These are phyloP conservation scores for Podospora appendiculata DNA, from an alignment of 495 filamentous ascomycete genomes.

Conservation along the genomic window DNA sequence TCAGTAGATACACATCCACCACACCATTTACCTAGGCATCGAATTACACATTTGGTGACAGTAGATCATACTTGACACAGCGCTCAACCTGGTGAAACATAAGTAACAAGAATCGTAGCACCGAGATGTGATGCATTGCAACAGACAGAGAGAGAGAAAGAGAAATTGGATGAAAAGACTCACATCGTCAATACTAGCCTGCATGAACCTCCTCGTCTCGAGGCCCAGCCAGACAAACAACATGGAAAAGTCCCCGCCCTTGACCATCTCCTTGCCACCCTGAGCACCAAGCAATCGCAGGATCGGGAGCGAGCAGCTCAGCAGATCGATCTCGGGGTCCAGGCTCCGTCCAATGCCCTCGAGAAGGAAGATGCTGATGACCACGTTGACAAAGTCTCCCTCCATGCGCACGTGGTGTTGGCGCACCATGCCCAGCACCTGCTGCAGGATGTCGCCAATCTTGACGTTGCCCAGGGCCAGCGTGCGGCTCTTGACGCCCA, in stretches of 20 bases:
- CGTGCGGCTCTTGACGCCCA: constrained; percentile 80
- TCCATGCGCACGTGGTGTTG: constrained; percentile 90
- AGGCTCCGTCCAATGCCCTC: constrained; percentile 90
- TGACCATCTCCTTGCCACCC: constrained; percentile 57
- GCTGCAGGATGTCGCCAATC: constrained; percentile 88
- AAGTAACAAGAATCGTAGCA: background rate
- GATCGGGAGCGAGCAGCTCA: constrained; percentile 83
- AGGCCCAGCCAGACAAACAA: constrained; percentile 89
- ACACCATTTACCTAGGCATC: background rate
- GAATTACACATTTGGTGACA: constrained; percentile 70
- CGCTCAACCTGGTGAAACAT: constrained; percentile 48
- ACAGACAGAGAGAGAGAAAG: background rate
- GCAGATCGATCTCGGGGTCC: constrained; percentile 79
- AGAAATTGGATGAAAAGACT: constrained; percentile 14
- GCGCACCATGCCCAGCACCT: constrained; percentile 89
- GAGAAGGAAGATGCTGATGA: constrained; percentile 86
- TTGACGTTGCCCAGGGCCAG: constrained; percentile 92
- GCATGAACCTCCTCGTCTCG: constrained; percentile 79
- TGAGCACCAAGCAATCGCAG: constrained; percentile 79
- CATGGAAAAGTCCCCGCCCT: constrained; percentile 81
- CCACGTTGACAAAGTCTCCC: constrained; percentile 97
- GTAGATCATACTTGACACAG: constrained; percentile 75
- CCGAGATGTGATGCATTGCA: background rate
- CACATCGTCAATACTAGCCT: constrained; percentile 82
- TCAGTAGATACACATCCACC: background rate